Evolutionary conservation across 2,329 filamentous ascomycete genomes (phyloP).

Genomic region (Metarhizium brunneum): DNA sequence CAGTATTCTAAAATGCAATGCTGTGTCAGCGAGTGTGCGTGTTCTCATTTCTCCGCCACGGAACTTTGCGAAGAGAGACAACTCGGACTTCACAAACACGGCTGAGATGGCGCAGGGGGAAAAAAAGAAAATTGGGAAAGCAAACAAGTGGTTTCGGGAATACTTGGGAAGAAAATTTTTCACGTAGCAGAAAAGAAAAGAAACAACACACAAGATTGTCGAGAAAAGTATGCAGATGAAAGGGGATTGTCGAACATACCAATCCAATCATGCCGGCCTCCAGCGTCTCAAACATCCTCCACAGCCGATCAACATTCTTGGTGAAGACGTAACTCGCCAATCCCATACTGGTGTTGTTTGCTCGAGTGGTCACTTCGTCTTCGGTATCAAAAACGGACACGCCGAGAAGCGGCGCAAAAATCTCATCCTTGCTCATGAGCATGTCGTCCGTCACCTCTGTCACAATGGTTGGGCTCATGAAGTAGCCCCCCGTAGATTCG

Average conservation of each 20-base stretch:
- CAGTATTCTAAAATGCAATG: constrained; percentile 22
- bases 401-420: constrained; percentile 62
- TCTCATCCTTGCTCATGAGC: constrained; percentile 59
- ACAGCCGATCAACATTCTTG: constrained; percentile 29
- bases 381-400: constrained; percentile 62
- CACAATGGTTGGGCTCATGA: constrained; percentile 61
- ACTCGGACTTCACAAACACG: not conserved
- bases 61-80: not conserved
- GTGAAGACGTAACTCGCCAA: constrained; percentile 66
- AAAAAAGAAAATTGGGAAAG: not conserved
- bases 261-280: constrained; percentile 33
- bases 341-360: constrained; percentile 58
- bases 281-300: constrained; percentile 36
- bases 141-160: not conserved
- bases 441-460: constrained; percentile 58
- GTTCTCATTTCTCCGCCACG: not conserved
- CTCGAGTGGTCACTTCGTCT: constrained; percentile 57
- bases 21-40: not conserved
- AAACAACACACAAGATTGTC: not conserved
- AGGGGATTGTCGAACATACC: constrained; percentile 15
- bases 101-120: not conserved
- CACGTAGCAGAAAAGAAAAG: not conserved
- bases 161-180: not conserved
- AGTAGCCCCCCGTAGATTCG: constrained; percentile 42
- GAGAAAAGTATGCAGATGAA: not conserved